phyloP scores from a whole-genome alignment of 75 land plant species.

The Gnetum montanum region DNA sequence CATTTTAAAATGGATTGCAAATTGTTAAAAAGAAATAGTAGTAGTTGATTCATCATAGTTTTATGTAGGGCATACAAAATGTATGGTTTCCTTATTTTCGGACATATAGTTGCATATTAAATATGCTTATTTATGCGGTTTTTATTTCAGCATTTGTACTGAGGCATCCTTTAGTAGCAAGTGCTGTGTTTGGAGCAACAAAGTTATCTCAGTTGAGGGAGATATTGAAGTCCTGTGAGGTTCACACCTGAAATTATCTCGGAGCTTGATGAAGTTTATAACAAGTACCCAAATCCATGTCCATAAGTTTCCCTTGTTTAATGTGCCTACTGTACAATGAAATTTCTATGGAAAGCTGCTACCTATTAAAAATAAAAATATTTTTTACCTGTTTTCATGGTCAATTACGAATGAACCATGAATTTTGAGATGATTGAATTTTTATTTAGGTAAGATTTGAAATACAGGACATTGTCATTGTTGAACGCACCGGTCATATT shows the following conservation, averaged over 20 bases:
- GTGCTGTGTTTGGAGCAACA: conserved; percentile 75
- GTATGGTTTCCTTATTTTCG: not conserved
- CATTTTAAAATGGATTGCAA: conserved; percentile 11
- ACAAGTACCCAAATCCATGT: conserved; percentile 62
- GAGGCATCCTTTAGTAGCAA: conserved; percentile 66
- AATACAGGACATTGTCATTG: too few relatives aligned
- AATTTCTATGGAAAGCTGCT: too few relatives aligned
- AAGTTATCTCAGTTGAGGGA: conserved; percentile 63
- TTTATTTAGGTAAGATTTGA: too few relatives aligned
- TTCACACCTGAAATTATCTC: conserved; percentile 42
- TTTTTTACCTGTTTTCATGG: too few relatives aligned
- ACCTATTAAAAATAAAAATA: too few relatives aligned
- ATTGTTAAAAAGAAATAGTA: not conserved
- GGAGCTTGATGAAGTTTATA: conserved; percentile 54
- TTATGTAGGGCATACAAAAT: not conserved
- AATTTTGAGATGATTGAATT: too few relatives aligned
- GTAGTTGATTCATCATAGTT: too few relatives aligned
- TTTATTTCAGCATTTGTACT: conserved; percentile 62
- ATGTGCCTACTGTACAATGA: too few relatives aligned
- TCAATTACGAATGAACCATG: too few relatives aligned
- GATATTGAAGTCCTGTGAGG: conserved; percentile 31
- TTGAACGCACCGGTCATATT: too few relatives aligned
- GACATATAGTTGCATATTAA: not conserved
- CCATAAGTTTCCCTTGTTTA: too few relatives aligned
- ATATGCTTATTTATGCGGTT: not conserved